Conservation (phyloP, 140 eudicot species). For the Flaveria floridana region DNA sequence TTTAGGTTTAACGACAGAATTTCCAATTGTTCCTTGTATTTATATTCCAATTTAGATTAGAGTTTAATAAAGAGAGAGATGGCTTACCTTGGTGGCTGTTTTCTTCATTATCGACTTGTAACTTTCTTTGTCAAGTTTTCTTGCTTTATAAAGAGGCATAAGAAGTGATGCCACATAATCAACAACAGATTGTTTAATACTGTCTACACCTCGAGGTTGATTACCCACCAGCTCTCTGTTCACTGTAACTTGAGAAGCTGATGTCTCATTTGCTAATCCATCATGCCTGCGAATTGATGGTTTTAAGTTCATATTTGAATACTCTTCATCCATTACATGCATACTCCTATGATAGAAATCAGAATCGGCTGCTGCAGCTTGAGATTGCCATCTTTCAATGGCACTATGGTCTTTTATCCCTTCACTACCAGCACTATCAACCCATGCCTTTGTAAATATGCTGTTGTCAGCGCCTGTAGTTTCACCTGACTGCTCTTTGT, state of each 20-base stretch:
- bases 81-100: conserved; percentile 85
- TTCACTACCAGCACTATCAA: conserved; percentile 79
- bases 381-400: conserved; percentile 95
- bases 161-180: conserved; percentile 92
- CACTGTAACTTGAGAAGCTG: conserved; percentile 73
- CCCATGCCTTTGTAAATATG: conserved; percentile 96
- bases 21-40: conserved; percentile 9
- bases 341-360: conserved; percentile 47
- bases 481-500: conserved; percentile 82
- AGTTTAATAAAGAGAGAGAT: conserved; percentile 8
- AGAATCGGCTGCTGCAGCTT: conserved; percentile 94
- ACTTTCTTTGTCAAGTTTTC: conserved; percentile 81
- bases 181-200: conserved; percentile 81
- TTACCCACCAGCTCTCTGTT: conserved; percentile 53
- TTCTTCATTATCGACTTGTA: conserved; percentile 94
- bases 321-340: conserved; percentile 77
- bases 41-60: background rate
- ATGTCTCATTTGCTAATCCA: conserved; percentile 58
- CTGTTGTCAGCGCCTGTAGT: conserved; percentile 70
- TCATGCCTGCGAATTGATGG: conserved; percentile 41
- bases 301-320: conserved; percentile 53
- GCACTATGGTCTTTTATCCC: conserved; percentile 88
- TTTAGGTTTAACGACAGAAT: background rate
- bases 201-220: conserved; percentile 71
- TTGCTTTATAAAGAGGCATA: conserved; percentile 97